Evolutionary conservation across 2,329 filamentous ascomycete genomes (phyloP).

Genomic region (Pyricularia sp.): DNA sequence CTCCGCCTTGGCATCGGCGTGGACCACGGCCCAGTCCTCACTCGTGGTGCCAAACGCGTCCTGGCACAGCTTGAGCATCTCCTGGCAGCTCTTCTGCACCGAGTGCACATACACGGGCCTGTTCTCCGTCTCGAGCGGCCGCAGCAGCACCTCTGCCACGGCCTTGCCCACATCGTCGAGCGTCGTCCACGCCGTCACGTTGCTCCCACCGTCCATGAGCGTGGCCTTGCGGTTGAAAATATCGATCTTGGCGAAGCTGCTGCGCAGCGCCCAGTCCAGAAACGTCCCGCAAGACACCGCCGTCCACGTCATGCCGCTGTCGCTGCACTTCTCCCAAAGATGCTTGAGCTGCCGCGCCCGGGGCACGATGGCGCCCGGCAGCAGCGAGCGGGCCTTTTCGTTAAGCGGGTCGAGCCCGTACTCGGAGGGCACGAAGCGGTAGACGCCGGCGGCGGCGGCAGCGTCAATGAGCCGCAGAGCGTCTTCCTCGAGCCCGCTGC

Average conservation of each 20-base stretch:
- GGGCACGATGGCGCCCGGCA: constrained; percentile 6
- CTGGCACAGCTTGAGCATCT: constrained; percentile 13
- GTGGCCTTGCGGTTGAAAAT: constrained; percentile 10
- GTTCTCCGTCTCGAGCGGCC: constrained; percentile 17
- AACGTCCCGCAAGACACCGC: constrained; percentile 16
- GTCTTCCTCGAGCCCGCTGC: constrained; percentile 3
- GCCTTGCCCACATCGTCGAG: constrained; percentile 15
- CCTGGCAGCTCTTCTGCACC: constrained; percentile 13
- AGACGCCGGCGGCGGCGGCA: constrained; percentile 11
- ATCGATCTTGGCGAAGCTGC: constrained; percentile 14
- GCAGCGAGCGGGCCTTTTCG: constrained; percentile 4
- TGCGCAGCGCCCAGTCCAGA: constrained; percentile 17
- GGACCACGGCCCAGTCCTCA: constrained; percentile 12
- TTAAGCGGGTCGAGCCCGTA: constrained; percentile 12
- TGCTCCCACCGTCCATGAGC: constrained; percentile 15
- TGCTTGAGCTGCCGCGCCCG: constrained; percentile 2
- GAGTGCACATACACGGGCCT: constrained; percentile 14
- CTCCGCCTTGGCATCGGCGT: constrained; percentile 10
- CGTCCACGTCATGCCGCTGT: constrained; percentile 15
- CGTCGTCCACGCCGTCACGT: constrained; percentile 12
- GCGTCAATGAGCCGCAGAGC: constrained; percentile 12
- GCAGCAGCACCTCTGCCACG: constrained; percentile 13
- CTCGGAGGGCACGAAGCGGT: constrained; percentile 13
- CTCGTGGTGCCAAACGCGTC: constrained; percentile 6
- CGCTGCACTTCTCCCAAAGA: constrained; percentile 7